Percentiles rank a stretch among this genome's conserved stretches.
These are phyloP conservation scores for Vicia villosa DNA, from an alignment of 306 rosid species.

Conservation along the genomic window DNA sequence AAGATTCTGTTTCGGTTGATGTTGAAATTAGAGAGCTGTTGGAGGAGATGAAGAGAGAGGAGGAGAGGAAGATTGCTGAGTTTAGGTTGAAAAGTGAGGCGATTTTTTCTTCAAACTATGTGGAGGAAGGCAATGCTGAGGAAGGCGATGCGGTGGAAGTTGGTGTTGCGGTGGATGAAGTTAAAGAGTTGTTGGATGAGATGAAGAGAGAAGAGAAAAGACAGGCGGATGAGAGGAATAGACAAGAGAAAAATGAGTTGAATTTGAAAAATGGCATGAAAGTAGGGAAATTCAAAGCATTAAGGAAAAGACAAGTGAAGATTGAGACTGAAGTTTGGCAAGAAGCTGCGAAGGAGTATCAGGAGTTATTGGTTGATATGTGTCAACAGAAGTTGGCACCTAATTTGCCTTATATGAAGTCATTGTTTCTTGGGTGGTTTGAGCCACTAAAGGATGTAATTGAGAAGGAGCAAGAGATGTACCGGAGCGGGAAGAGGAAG, in stretches of 20 bases:
- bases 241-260: constrained; percentile 50
- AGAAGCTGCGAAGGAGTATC: constrained; percentile 74
- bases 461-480: constrained; percentile 65
- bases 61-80: constrained; percentile 36
- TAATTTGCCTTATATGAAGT: constrained; percentile 84
- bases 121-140: not conserved
- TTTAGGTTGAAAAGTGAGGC: constrained; percentile 35
- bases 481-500: constrained; percentile 49
- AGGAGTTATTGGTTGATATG: constrained; percentile 88
- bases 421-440: constrained; percentile 94
- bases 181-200: not conserved
- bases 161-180: not conserved
- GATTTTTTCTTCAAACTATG: not conserved
- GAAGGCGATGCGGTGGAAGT: not conserved
- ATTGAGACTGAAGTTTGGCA: constrained; percentile 92
- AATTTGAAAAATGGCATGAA: constrained; percentile 45
- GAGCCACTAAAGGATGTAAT: constrained; percentile 80
- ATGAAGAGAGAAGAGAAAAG: not conserved
- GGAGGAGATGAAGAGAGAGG: constrained; percentile 59
- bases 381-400: constrained; percentile 90
- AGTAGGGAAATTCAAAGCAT: constrained; percentile 44
- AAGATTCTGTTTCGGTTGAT: constrained; percentile 45
- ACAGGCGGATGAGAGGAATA: constrained; percentile 31
- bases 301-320: constrained; percentile 75
- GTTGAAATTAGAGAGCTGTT: constrained; percentile 56